Base-by-base conservation (phyloP, 2,329 filamentous ascomycete genomes). In the Chaetoscypha palmicola region DNA sequence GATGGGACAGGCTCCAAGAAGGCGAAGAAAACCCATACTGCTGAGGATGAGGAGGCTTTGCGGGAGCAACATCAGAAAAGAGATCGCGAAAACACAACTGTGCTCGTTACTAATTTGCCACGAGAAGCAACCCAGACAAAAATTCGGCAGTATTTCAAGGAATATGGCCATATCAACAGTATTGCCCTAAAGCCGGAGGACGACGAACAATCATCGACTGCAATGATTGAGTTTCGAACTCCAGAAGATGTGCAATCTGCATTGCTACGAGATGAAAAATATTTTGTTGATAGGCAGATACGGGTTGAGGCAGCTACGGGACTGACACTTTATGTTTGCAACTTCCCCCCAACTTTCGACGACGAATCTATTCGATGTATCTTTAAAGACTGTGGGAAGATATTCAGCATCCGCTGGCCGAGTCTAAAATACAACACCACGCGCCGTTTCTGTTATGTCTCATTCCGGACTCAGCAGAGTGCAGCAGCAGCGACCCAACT, bases 381-480 rank as follows among this genome's bases (percentile, higher is more conserved):
- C 2, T 91, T 91, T 64, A 72, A 74, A 48, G 71, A 77, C 46
- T 91, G 82, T 58, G 92, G 92, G 33, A 79, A 91, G 33, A 81
- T 98, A 43, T 72, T 94, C 43, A 86, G 83, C 57, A 75, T 97
- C 41, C 83, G 92, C 17, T 92, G 92, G 67, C 92, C 92, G 2
- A 95, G 88, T 45, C 76, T 98, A 40, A 94, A 94, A 62, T 89
- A 76, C 64, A 91, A 96, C 58, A 82, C 83, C 1, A 82, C 86
- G 55, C 86, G 92, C 23, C 83, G 92, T 19, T 98, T 98, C 68
- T 96, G 90, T 68, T 98, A 98, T 63, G 74, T 96, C 5, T 87
- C 94, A n/a, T 96, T 96, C 62, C 74, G 80, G 37, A 78, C 79
- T 23, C 65, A 74, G 2, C 72, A 73, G n/a, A 76, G 77, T 41